Base-by-base conservation (phyloP, 108 stramenopile genomes). In the Stephanodiscus minutulus region DNA sequence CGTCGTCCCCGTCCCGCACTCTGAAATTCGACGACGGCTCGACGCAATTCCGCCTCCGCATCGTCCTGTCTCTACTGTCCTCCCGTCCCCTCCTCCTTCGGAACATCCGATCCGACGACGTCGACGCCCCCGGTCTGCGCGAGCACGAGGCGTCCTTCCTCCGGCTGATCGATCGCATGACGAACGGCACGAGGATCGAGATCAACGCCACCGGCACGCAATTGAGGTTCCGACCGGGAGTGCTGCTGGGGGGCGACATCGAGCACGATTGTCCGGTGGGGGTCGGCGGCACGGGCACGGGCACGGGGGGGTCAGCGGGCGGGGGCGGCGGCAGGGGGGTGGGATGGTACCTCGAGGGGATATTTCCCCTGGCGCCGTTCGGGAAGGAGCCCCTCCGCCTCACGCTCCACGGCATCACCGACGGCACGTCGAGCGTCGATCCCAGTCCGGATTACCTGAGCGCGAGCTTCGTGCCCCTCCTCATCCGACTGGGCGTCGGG, bases 181-280 rank as follows among this genome's bases (percentile, higher is more conserved):
- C 97, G 52, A 97, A 98, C 74, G 99, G 99, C 3, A 92, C 89
- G 7, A 74, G 82, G 52, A 89, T 99, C 28, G 97, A 98, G 72
- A 99, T 99, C 81, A 99, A 99, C 75, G 89, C 89, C 41, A 99
- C 99, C 0, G 99, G 99, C 24, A 98, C 99, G 22, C 90, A 90
- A 64, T 73, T 99, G 5, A 73, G 93, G 50, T 97, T 97, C 63
- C 73, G 74, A 29, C 99, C 99, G 8, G 99, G 99, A 27, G 83
- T 96, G 36, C 63, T 99, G 66, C 47, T 88, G 55, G 98, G 98
- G 10, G 99, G 99, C 21, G 71, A 79, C 3, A 64, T 95, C 7
- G 79, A 85, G 46, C 98, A 99, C 81, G 87, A 90, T 47, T 98
- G 98, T 84, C 77, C 90, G 21, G 57, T 81, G 21, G 67, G 82